Base-by-base conservation (phyloP, 139 green algal species). In the Chlorella sp. region DNA sequence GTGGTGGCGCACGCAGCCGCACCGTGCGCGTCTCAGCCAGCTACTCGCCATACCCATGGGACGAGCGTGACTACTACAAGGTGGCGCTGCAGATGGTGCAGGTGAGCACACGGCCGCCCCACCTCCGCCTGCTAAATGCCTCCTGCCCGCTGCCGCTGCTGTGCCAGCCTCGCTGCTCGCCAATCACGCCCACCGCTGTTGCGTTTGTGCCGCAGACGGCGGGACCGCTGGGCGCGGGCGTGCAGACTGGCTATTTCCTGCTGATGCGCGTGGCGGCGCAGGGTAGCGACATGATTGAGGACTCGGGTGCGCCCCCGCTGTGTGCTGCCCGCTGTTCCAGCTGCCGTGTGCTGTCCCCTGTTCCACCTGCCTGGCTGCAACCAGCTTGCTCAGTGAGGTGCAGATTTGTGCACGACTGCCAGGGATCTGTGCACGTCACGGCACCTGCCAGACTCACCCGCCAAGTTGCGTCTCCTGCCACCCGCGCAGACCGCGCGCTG, bases 161-260 rank as follows among this genome's bases (percentile, higher is more conserved):
- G 9, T 14, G n/a, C n/a, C n/a, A n/a, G n/a, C n/a, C n/a, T n/a
- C n/a, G 14, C n/a, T 44, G n/a, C n/a, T 26, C 28, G 3, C 22
- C 56, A 28, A 17, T n/a, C 11, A 36, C 22, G 62, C 20, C 73
- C 11, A 43, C 19, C 65, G 6, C n/a, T 44, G n/a, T 11, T n/a
- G n/a, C 65, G 9, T 36, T 7, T 24, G 3, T n/a, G n/a, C 26
- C 36, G 44, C 75, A 82, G 76, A 82, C 54, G 22, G 36, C 56
- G 7, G 76, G 76, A 0, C 56, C 56, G 2, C 26, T 56, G 28
- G 76, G 76, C 56, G 38, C 56, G 38, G 76, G 76, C 28, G 38
- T 56, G 56, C 76, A 73, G 58, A 40, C 51, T 40, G 81, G 75
- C 34, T 73, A 81, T 51, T 72, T 87, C 51, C 54, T 82, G n/a